Evolutionary conservation across 2,329 filamentous ascomycete species (phyloP), one percentile per base, ranked within the genome.

Genomic region (Metarhizium robertsii): DNA sequence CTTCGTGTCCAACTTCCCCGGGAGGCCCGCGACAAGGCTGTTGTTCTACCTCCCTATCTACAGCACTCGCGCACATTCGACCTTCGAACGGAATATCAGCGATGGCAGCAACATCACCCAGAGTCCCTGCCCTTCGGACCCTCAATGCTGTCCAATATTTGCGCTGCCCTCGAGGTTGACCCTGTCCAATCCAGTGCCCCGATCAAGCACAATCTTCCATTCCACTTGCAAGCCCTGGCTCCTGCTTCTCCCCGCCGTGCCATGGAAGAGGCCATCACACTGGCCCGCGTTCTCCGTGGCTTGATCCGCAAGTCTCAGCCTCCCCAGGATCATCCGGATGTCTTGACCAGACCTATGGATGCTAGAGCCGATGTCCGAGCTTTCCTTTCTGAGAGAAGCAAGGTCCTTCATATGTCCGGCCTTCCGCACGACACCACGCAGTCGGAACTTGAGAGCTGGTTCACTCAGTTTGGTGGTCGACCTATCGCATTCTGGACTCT

Each of bases 401-500:
- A 99, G 75, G 92, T 99, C 43, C 83, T 99, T 55, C 94, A 99
- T 73, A 92, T 99, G 86, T 96, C 92, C 66, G 94, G 94, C 51
- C 80, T 99, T 53, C 94, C 94, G 48, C 94, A 99, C 70, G 94
- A 99, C 66, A 99, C 94, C 40, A 99, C 94, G 2, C 94, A 99
- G 75, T 97, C 92, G 3, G 94, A 99, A 75, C 81, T 99, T 29
- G 94, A 99, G 76, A 96, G 92, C 75, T 99, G 94, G 94, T 99
- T 97, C 70, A 99, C 94, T 34, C 94, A 99, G 73, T 99, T 96
- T 69, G 94, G 94, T 61, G 94, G 94, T 52, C 88, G 94, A 47
- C 94, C 94, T 34, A 99, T 99, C 74, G 94, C 94, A 20, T 99
- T 99, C 75, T 99, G 94, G 94, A 99, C 94, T 18, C 81, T 99